Percentiles rank a stretch among this genome's conserved stretches.
Evolutionary conservation across 495 filamentous ascomycete species (phyloP).

Genomic region (Oleoguttula mirabilis): DNA sequence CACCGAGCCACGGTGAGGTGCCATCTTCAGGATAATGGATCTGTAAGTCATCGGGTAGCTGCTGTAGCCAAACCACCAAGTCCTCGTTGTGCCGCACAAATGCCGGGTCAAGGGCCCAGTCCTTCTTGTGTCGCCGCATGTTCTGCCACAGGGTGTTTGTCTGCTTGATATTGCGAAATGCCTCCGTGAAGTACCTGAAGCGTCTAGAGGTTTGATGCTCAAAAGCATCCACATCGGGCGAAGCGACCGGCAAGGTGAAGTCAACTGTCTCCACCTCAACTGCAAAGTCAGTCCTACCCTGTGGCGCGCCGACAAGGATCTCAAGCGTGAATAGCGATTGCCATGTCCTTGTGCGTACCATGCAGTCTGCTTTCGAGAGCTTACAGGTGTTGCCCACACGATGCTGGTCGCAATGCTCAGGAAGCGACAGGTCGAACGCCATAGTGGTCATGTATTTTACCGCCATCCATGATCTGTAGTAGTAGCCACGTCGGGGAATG

Average conservation of each 20-base stretch:
- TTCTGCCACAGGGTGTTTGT: slow-evolving; percentile 64
- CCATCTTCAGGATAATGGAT: slow-evolving; percentile 68
- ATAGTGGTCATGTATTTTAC: slow-evolving; percentile 84
- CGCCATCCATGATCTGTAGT: slow-evolving; percentile 96
- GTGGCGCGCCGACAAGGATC: slow-evolving; percentile 86
- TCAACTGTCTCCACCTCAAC: slow-evolving; percentile 69
- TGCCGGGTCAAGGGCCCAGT: slow-evolving; percentile 80
- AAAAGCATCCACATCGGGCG: slow-evolving; percentile 57
- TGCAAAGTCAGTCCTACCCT: slow-evolving; percentile 78
- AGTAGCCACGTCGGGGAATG: slow-evolving; percentile 86
- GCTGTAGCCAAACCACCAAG: slow-evolving; percentile 61
- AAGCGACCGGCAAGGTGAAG: slow-evolving; percentile 50
- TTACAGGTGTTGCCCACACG: slow-evolving; percentile 39
- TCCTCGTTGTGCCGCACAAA: slow-evolving; percentile 66
- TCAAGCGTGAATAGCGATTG: slow-evolving; percentile 79
- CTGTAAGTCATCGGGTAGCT: slow-evolving; percentile 67
- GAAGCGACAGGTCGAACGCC: slow-evolving; percentile 82
- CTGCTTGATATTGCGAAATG: slow-evolving; percentile 65
- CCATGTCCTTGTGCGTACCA: slow-evolving; percentile 69
- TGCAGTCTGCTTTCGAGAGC: slow-evolving; percentile 11
- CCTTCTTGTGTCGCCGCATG: slow-evolving; percentile 64
- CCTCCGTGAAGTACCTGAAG: slow-evolving; percentile 65
- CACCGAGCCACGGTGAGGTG: slow-evolving; percentile 67
- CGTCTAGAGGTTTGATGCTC: slow-evolving; percentile 71
- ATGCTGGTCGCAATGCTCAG: slow-evolving; percentile 76